Evolutionary conservation across 805 yeast genomes (phyloP), one percentile per base, ranked within the genome.

Genomic region (Barnettozyma californica): DNA sequence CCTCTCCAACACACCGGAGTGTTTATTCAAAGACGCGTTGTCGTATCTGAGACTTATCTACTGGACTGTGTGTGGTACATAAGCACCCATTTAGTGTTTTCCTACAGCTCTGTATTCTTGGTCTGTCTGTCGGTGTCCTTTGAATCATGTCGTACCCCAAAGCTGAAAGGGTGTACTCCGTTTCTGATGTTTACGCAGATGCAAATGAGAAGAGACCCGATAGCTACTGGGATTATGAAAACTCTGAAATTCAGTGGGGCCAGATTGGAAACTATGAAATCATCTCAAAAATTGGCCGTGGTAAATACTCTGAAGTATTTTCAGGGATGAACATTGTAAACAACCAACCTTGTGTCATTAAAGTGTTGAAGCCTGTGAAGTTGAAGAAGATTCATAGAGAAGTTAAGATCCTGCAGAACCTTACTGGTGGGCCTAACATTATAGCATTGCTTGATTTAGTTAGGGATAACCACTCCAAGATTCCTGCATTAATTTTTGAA

Each of bases 291-390:
- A 84, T 91, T 18, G 97, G 97, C 13, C 77, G 96, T 49, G 97
- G 97, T 23, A 91, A 88, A 70, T 91, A 90, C 68, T 84, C 95
- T n/a, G 97, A 91, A 66, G 97, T 91, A 27, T 91, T 91, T 64
- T 85, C 83, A 63, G 97, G 96, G 26, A 75, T 83, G 40, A 84
- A 87, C 62, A 71, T 87, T 44, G 72, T 78, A 47, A 78, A 78
- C 53, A 81, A 79, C 46, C 76, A 73, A 49, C 73, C 75, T 39
- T 85, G 94, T 60, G 92, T 91, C 39, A 87, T 91, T 56, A 91
- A 91, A 65, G 95, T 89, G 57, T 73, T 91, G 59, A 91, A 91
- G 66, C 97, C 97, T 9, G 95, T 91, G 21, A 91, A 89, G 68
- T 78, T 86, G 71, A 91, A 91, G 75, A 91, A 91, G 68, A 89